Evolutionary conservation across 1,139 yeast species (phyloP).

Genomic region (Yamadazyma membranifaciens): DNA sequence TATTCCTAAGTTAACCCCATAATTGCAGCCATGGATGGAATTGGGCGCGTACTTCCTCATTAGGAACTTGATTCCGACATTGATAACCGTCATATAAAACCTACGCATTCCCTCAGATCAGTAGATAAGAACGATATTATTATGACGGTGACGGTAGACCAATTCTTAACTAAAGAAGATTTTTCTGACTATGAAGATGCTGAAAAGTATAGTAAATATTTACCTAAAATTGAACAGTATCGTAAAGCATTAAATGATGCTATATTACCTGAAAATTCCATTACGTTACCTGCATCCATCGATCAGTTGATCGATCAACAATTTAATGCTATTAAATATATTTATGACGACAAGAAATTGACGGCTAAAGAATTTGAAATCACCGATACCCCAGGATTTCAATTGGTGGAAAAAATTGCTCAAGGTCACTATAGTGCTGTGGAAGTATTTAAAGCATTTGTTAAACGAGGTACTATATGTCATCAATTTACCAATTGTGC

Average conservation of each 20-base stretch:
- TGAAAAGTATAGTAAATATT: conserved; percentile 33
- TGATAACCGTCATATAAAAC: not conserved
- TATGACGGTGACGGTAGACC: conserved; percentile 13
- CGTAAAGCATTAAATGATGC: conserved; percentile 40
- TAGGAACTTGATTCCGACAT: conserved; percentile 6
- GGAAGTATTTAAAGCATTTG: conserved; percentile 49
- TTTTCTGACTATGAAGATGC: conserved; percentile 37
- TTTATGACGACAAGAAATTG: conserved; percentile 43
- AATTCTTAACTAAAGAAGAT: conserved; percentile 32
- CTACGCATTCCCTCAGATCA: not conserved
- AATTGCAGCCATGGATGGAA: no score
- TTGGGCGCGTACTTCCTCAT: conserved; percentile 1
- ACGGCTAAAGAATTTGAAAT: conserved; percentile 44
- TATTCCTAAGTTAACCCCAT: no score
- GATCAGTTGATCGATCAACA: conserved; percentile 37
- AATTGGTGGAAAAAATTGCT: conserved; percentile 35
- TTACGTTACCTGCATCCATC: conserved; percentile 36
- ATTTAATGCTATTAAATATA: conserved; percentile 46
- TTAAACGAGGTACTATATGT: conserved; percentile 45
- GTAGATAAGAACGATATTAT: not conserved
- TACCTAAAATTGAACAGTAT: conserved; percentile 53
- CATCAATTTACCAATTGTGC: conserved; percentile 40
- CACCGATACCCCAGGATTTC: conserved; percentile 43
- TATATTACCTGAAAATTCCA: conserved; percentile 40
- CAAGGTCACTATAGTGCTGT: conserved; percentile 36